Conservation (phyloP, 331 rosid species). For the Prunus yedoensis region DNA sequence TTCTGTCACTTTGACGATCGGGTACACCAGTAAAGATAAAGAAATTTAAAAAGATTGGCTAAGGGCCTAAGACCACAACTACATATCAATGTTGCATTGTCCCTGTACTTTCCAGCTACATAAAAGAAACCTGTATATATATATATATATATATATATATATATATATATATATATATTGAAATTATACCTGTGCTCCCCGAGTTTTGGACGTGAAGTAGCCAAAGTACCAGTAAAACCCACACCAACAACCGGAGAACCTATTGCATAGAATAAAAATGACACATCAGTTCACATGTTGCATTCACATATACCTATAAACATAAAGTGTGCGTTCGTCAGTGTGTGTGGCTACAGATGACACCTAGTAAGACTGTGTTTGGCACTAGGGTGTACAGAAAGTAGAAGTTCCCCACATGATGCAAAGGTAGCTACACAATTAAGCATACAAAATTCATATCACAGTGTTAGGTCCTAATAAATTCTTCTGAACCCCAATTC, state of each 20-base stretch:
- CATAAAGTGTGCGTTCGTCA: neutral
- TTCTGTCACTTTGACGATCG: neutral
- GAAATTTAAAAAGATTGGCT: neutral
- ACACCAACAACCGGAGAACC: constrained; percentile 89
- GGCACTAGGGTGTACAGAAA: neutral
- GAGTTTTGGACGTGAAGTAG: constrained; percentile 52
- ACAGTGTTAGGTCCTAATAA: neutral
- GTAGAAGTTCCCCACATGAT: neutral
- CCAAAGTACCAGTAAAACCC: constrained; percentile 85
- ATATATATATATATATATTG: neutral
- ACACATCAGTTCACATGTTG: constrained; percentile 2
- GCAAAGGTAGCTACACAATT: neutral
- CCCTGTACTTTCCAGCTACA: neutral
- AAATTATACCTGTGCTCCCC: constrained; percentile 80
- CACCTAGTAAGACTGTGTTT: neutral
- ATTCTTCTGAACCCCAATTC: neutral
- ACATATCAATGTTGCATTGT: neutral
- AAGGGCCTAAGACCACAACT: neutral
- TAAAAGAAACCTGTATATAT: neutral
- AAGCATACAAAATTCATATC: neutral
- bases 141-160: neutral
- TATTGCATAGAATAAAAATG: constrained; percentile 32
- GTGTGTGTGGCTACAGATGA: neutral
- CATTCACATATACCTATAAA: neutral
- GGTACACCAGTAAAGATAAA: neutral